Base-by-base conservation (phyloP, 2,329 filamentous ascomycete genomes). In the Ramichloridium luteum region DNA sequence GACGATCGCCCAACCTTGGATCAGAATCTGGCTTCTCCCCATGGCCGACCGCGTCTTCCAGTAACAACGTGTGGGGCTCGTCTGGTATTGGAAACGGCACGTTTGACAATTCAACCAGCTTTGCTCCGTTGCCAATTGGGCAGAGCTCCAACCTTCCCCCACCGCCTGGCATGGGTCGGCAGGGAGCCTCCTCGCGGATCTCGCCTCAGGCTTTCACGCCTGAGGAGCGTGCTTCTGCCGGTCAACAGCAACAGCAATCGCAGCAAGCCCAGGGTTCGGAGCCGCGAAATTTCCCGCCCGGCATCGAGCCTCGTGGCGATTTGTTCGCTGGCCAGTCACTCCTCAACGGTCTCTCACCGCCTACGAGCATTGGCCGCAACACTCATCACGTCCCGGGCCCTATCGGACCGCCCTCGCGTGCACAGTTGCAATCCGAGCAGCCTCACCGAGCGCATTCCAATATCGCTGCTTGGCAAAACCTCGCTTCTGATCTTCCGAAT, bases 41-140 rank as follows among this genome's bases (percentile, higher is more conserved):
- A 25, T 54, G 49, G 50, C 45, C 49, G 8, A 45, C 46, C 25
- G 28, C 65, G 64, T 41, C 60, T 8, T 54, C 64, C 48, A 58
- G 32, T 9, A 64, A 68, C 28, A 82, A 78, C 49, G 77, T 85
- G 12, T 86, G 80, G 80, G 80, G 75, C 12, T 75, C 81, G 43
- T 69, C 75, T 32, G 75, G 72, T 8, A 72, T 86, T 13, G 80
- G 80, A 3, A 86, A 86, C 51, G 80, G 80, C 26, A 83, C 79
- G 0, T 86, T 86, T 47, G 74, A 70, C 35, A 47, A 41, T 27
- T 31, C 41, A 12, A 45, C 41, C 28, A 37, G 33, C 13, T 53
- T 52, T 28, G 49, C 49, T 13, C 49, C 50, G n/a, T 34, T 52
- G 32, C 40, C 47, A 8, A 49, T 48, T 17, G 36, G 37, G 29